Evolutionary conservation across 2,329 filamentous ascomycete species (phyloP), one percentile per base, ranked within the genome.

Genomic region (Claviceps maximensis): DNA sequence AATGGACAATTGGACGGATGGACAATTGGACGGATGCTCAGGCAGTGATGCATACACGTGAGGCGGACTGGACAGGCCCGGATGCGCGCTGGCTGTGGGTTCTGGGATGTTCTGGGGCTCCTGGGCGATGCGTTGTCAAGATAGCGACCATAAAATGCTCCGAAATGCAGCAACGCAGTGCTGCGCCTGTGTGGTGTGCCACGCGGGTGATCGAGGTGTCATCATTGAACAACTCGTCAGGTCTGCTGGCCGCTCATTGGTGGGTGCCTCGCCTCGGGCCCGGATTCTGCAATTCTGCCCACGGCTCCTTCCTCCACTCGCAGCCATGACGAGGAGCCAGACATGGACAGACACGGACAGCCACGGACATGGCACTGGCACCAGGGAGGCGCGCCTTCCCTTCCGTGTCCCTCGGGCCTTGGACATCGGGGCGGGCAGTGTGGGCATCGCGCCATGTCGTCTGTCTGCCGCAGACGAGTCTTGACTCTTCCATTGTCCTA

Each of bases 101-200:
- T 33, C 41, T 40, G 33, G 33, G 10, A 36, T 36, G 33, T 36
- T 15, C 10, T 36, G 10, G 12, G 4, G 33, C 2, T 4, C 8
- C 4, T 15, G 40, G 68, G 64, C 72, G 72, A 75, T 76, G 72
- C 69, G 74, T 75, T 76, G 74, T 75, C 74, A 76, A 68, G 62
- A 63, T 61, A 58, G 62, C 56, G 56, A 58, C 66, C 63, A 68
- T 57, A 66, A 55, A 54, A 67, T 62, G 56, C 48, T 49, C 61
- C 63, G 62, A 65, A 27, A 40, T 33, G 13, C 50, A 51, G 47
- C 33, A 40, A 23, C 27, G 45, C 41, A 44, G 46, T 13, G 29
- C 29, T 19, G 29, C 46, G 19, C 33, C 21, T 19, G 19, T 40
- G 36, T 42, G 25, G 27, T 29, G 27, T 29, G 4, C 40, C 4